Percentiles rank a stretch among this genome's conserved stretches.
These are phyloP conservation scores for Penicillium fimorum DNA, from an alignment of 495 filamentous ascomycete genomes.

Conservation along the genomic window DNA sequence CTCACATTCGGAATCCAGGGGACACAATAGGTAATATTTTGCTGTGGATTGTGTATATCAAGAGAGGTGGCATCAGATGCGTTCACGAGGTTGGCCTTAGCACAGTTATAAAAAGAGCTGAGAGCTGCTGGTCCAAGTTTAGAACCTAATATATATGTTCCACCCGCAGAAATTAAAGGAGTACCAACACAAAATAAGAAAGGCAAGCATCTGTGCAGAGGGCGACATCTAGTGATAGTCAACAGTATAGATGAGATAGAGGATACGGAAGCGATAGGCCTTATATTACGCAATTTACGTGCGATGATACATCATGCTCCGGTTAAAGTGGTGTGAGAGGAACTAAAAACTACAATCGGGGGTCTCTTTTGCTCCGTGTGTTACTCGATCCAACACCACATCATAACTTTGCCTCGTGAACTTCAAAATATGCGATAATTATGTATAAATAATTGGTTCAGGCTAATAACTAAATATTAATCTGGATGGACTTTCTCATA, in stretches of 20 bases:
- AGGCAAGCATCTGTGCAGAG: background rate
- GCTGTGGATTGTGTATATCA: background rate
- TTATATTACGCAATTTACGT: constrained; percentile 6
- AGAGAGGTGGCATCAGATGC: constrained; percentile 7
- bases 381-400: background rate
- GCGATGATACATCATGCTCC: background rate
- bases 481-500: background rate
- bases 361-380: background rate
- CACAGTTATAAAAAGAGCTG: background rate
- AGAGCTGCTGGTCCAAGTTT: background rate
- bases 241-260: background rate
- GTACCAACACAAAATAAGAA: constrained; percentile 9
- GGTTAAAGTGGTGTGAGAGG: constrained; percentile 2
- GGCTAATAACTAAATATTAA: background rate
- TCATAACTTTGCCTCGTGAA: background rate
- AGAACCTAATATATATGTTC: background rate
- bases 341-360: background rate
- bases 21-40: constrained; percentile 11
- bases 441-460: background rate
- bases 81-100: constrained; percentile 14
- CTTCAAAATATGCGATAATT: background rate
- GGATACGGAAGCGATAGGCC: background rate
- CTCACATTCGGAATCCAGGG: constrained; percentile 19
- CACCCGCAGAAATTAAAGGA: background rate
- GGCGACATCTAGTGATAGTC: background rate